phyloP scores from a whole-genome alignment of 768 basidiomycete genomes.

The Lentinula lateritia region DNA sequence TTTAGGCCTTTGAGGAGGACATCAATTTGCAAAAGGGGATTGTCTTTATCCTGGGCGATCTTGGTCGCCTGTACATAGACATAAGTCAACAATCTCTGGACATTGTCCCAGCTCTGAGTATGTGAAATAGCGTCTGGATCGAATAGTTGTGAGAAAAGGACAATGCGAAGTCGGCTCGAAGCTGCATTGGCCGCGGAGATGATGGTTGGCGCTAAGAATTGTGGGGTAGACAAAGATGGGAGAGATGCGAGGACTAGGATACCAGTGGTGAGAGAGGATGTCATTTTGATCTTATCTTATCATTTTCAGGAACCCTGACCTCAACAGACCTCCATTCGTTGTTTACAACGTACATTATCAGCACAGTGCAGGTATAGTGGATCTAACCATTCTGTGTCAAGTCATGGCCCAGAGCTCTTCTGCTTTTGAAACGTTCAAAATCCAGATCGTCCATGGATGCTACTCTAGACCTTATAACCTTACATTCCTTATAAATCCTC shows the following conservation, averaged over 20 bases:
- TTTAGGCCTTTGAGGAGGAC: conserved; percentile 65
- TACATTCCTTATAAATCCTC: neutral
- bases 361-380: too few relatives aligned
- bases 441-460: neutral
- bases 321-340: too few relatives aligned
- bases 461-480: neutral
- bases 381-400: too few relatives aligned
- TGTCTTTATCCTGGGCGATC: conserved; percentile 60
- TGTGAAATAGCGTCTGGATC: conserved; percentile 35
- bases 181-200: conserved; percentile 43
- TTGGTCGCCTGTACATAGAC: conserved; percentile 85
- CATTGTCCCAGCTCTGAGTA: conserved; percentile 51
- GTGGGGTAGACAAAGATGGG: conserved; percentile 43
- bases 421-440: neutral
- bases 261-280: neutral
- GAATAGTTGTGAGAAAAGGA: conserved; percentile 63
- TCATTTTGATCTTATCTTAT: conserved; percentile 2
- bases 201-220: conserved; percentile 52
- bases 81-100: conserved; percentile 75
- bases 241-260: conserved; percentile 50
- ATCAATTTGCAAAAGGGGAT: conserved; percentile 71
- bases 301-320: neutral
- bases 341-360: too few relatives aligned
- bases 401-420: neutral
- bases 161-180: conserved; percentile 46